phyloP scores from a whole-genome alignment of 768 basidiomycete species.

The Mycena rebaudengoi region DNA sequence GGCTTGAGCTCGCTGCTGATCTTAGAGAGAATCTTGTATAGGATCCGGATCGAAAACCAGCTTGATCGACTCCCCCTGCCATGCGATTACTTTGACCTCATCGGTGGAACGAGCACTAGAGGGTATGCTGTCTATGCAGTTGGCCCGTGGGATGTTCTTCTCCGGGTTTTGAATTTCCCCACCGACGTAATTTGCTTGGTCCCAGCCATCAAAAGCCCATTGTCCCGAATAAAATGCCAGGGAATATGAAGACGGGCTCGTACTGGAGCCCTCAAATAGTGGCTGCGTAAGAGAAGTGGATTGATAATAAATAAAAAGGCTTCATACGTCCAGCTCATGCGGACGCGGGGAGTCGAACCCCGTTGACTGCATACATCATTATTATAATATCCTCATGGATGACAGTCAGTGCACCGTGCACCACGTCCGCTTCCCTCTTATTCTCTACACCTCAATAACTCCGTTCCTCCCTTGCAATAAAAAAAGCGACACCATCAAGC shows the following conservation, averaged over 20 bases:
- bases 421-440: too few species aligned
- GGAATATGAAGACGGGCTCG: conserved; percentile 85
- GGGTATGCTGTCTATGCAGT: not conserved
- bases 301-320: too few species aligned
- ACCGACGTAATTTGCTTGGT: conserved; percentile 90
- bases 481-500: too few species aligned
- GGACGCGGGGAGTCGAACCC: too few species aligned
- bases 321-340: too few species aligned
- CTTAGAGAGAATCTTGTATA: not conserved
- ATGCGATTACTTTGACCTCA: not conserved
- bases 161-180: conserved; percentile 82
- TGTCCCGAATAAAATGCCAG: conserved; percentile 95
- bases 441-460: too few species aligned
- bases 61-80: not conserved
- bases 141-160: not conserved
- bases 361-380: too few species aligned
- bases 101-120: not conserved
- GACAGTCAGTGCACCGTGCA: too few species aligned
- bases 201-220: conserved; percentile 98
- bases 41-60: not conserved
- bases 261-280: conserved; percentile 78
- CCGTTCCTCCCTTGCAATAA: too few species aligned
- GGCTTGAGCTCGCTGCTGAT: not conserved
- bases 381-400: too few species aligned
- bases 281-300: conserved; percentile 72